Base-by-base conservation (phyloP, 2,329 filamentous ascomycete genomes). In the Aspergillus texensis region DNA sequence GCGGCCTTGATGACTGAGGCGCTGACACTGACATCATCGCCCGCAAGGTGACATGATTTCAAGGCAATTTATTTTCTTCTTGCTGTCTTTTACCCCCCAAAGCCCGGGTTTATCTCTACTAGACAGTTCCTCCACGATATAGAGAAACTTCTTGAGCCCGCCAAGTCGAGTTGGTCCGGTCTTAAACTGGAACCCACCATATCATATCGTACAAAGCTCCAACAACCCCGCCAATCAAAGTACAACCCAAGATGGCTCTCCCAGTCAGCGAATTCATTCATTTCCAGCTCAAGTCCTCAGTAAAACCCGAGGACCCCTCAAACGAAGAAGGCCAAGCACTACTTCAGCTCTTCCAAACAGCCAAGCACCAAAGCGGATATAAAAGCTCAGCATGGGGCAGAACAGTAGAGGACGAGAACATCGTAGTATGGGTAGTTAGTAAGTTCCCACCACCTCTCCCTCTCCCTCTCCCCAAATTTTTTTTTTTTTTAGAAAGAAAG, bases 351-450 rank as follows among this genome's bases (percentile, higher is more conserved):
- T 71, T 79, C 56, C 62, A 69, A 30, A 62, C 70, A 16, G 72
- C 71, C 1, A 74, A 75, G 63, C 65, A 72, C 9, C 74, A 78
- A 60, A 75, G 71, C 62, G 78, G 76, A 36, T 72, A 79, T 57
- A 48, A 72, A 11, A 65, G 65, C 32, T 79, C 78, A 0, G 69
- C 70, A 12, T 80, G 78, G 78, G 78, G 78, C 4, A 68, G 75
- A 24, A 71, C 75, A 16, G 59, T 70, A 19, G 78, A 80, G 59
- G 77, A 80, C 58, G 67, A 74, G 58, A 74, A 71, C 56, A 67
- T 71, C 3, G 60, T 80, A 21, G 73, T 78, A 32, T 80, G 77
- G 77, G 72, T 73, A 8, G 68, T 79, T 60, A 73, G 78, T 80
- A 58, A 60, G 73, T 71, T 14, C 21, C 36, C 6, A 14, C 53